A percentile compares a stretch with the other conserved stretches of the same genome.
phyloP scores from a whole-genome alignment of 371 early-diverging fungal species.

The Chytridium lagenaria region DNA sequence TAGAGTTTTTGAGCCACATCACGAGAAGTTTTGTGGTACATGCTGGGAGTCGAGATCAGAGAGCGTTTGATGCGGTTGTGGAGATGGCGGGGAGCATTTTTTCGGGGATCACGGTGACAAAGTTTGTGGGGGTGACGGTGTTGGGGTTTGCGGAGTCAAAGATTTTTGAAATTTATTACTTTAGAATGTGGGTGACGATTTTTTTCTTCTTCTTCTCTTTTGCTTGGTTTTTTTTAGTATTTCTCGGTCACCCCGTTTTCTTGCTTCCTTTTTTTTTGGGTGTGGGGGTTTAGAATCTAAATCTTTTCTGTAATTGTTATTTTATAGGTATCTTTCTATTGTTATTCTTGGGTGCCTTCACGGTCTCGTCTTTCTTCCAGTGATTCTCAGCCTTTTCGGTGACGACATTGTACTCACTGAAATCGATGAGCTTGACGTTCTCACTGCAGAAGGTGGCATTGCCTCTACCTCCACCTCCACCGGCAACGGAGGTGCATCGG shows the following conservation, averaged over 20 bases:
- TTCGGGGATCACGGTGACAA: constrained; percentile 1
- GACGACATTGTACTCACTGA: background rate
- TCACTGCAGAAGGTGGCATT: background rate
- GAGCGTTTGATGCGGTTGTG: constrained; percentile 1
- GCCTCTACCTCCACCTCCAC: background rate
- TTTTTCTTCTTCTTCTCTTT: too few species aligned
- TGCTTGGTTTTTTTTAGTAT: too few species aligned
- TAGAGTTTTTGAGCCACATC: constrained; percentile 1
- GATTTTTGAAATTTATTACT: constrained; percentile 13
- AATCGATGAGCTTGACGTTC: constrained; percentile 1
- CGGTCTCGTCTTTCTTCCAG: background rate
- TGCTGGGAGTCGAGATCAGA: background rate
- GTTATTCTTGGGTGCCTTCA: constrained; percentile 1
- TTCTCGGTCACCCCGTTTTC: too few species aligned
- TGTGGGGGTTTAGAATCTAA: too few species aligned
- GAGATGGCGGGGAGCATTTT: constrained; percentile 2
- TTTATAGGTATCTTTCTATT: constrained; percentile 7
- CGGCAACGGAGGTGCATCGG: too few species aligned
- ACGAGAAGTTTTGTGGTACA: background rate
- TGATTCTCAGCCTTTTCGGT: background rate
- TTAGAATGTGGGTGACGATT: too few species aligned
- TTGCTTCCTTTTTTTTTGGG: too few species aligned
- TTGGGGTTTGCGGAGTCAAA: background rate
- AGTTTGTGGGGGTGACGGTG: constrained; percentile 4
- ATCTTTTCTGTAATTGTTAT: too few species aligned